A percentile compares a stretch with the other conserved stretches of the same genome.
phyloP scores from a whole-genome alignment of 306 rosid species.

The Myrica gale region DNA sequence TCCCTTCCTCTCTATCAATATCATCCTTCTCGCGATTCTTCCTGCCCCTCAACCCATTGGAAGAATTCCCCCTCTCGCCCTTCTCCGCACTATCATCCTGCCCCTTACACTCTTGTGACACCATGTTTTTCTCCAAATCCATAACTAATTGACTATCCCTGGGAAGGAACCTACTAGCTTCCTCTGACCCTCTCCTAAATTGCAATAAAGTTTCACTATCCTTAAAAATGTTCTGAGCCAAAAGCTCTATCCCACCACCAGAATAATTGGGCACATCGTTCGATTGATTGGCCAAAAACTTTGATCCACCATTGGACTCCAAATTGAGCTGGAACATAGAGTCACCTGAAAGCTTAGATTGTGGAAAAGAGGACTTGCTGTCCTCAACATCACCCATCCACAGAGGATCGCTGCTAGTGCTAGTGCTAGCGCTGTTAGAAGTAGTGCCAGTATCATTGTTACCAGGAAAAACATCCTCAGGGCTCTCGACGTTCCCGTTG shows the following conservation, averaged over 20 bases:
- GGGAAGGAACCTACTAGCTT: constrained; percentile 12
- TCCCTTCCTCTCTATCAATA: constrained; percentile 33
- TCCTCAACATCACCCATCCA: background rate
- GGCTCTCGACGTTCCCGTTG: constrained; percentile 25
- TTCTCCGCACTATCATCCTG: background rate
- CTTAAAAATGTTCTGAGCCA: background rate
- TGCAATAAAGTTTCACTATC: background rate
- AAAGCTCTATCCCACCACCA: background rate
- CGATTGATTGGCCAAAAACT: background rate
- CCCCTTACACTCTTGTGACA: background rate
- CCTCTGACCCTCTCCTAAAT: constrained; percentile 13
- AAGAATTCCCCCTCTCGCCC: background rate
- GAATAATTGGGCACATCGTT: background rate
- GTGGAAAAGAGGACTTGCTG: background rate
- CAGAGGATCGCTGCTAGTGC: background rate
- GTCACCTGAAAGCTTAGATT: background rate
- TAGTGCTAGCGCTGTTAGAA: constrained; percentile 17
- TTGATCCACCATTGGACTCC: background rate
- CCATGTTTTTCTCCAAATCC: background rate
- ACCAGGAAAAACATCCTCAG: constrained; percentile 26
- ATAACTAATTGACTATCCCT: background rate
- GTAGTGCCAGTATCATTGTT: constrained; percentile 14
- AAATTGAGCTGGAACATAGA: background rate
- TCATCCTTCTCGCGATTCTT: constrained; percentile 38
- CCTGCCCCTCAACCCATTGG: constrained; percentile 22